Evolutionary conservation across 2,329 filamentous ascomycete genomes (phyloP), one percentile per base, ranked within the genome.

Genomic region (Pseudocercospora vitis): DNA sequence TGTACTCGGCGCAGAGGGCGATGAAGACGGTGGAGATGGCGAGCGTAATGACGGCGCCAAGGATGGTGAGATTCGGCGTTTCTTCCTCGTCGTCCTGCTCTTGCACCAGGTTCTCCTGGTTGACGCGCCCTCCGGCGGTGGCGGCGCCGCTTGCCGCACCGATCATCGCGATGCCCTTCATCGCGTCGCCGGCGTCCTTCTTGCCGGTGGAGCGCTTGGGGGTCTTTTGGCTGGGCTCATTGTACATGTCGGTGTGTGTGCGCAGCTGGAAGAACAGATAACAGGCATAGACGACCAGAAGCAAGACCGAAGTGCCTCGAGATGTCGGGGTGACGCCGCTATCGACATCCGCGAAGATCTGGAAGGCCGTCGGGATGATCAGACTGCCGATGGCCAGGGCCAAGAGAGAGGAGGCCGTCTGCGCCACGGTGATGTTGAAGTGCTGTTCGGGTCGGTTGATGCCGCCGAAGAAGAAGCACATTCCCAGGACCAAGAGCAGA

Each of bases 231-330:
- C 86, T 88, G 28, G 88, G 84, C 48, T 84, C 83, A 68, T 87
- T 89, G 77, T 95, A 96, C 69, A 95, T 85, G 7, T 76, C 76
- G 19, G 81, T 79, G 70, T 96, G 91, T 0, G 91, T 91, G 70
- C 90, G 89, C 55, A 97, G 84, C 72, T 96, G 92, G 78, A 96
- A 96, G 71, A 89, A 80, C 1, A 97, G 84, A 66, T 95, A 96
- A 52, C 82, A 87, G 46, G 73, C 84, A 70, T 96, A 97, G 7
- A 95, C 87, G 42, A 95, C 69, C 1, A 97, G 80, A 3, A 96
- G 80, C 57, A 96, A 91, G 56, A 96, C 75, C 0, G 88, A 76
- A 1, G 87, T 89, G 48, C 88, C 88, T 50, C 87, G 83, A 0
- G 88, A 91, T 18, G 88, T 62, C 1, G 60, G 61, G 6, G 66